These are phyloP conservation scores for Fraxinus dipetala DNA, from an alignment of 305 asterid genomes.

Conservation along the genomic window DNA sequence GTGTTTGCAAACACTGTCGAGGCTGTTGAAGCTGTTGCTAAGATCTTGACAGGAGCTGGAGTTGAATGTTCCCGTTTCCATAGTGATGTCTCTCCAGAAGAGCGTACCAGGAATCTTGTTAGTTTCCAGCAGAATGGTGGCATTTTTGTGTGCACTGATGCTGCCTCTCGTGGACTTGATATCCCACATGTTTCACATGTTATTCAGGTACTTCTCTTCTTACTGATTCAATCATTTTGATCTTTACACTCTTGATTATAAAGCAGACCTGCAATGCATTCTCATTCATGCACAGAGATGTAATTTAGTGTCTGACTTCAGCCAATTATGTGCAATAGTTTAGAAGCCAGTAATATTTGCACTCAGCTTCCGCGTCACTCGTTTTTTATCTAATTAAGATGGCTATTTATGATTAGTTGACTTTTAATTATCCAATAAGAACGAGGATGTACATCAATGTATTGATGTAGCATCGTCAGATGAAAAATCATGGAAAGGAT, in stretches of 20 bases:
- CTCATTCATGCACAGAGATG: not conserved
- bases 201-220: slow-evolving; percentile 62
- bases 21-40: slow-evolving; percentile 81
- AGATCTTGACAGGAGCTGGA: slow-evolving; percentile 59
- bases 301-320: not conserved
- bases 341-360: not conserved
- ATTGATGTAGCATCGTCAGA: not conserved
- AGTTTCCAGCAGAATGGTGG: slow-evolving; percentile 84
- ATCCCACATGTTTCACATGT: slow-evolving; percentile 82
- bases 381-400: not conserved
- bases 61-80: slow-evolving; percentile 69
- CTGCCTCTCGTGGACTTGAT: slow-evolving; percentile 98
- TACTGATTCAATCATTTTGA: not conserved
- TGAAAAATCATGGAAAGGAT: not conserved
- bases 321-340: not conserved
- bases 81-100: slow-evolving; percentile 69
- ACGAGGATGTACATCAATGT: not conserved
- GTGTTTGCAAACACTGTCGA: slow-evolving; percentile 97
- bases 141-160: slow-evolving; percentile 91
- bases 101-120: slow-evolving; percentile 59
- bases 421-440: not conserved
- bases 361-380: not conserved
- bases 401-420: not conserved
- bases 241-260: not conserved
- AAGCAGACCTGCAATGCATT: not conserved